These are phyloP conservation scores for Pterocarpus macrocarpus DNA, from an alignment of 306 rosid genomes.

Conservation along the genomic window DNA sequence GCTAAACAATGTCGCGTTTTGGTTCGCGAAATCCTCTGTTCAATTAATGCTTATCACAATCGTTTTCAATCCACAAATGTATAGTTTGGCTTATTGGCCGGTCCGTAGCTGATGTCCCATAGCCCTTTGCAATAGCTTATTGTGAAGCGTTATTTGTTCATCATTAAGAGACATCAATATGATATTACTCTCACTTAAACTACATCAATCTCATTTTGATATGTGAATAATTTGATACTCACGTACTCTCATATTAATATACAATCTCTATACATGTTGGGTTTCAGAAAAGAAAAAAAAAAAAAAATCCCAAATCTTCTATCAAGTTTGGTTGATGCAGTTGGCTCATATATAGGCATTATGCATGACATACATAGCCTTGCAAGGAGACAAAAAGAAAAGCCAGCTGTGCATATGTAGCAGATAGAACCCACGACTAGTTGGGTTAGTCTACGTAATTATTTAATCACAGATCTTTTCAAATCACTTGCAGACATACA, in stretches of 20 bases:
- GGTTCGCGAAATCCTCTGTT: neutral
- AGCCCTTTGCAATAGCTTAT: neutral
- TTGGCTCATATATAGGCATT: neutral
- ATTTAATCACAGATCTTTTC: slow-evolving; percentile 14
- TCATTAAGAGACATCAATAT: too few species aligned
- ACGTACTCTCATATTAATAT: too few species aligned
- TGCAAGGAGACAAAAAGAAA: neutral
- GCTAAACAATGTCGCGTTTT: neutral
- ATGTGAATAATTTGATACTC: too few species aligned
- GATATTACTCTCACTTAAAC: too few species aligned
- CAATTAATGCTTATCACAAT: neutral
- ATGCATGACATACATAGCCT: neutral
- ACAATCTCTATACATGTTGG: too few species aligned
- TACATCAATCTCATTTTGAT: too few species aligned
- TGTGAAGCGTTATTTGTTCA: too few species aligned
- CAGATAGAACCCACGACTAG: neutral
- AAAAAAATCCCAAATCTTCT: neutral
- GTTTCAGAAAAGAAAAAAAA: too few species aligned
- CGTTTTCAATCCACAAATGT: neutral
- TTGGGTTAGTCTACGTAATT: neutral
- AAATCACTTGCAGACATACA: slow-evolving; percentile 6
- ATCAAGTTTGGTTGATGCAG: neutral
- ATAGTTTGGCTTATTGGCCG: too few species aligned
- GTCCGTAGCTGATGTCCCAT: neutral
- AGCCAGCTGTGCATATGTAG: neutral